Conservation (phyloP, 2,329 filamentous ascomycete species). For the Zarea fungicola region DNA sequence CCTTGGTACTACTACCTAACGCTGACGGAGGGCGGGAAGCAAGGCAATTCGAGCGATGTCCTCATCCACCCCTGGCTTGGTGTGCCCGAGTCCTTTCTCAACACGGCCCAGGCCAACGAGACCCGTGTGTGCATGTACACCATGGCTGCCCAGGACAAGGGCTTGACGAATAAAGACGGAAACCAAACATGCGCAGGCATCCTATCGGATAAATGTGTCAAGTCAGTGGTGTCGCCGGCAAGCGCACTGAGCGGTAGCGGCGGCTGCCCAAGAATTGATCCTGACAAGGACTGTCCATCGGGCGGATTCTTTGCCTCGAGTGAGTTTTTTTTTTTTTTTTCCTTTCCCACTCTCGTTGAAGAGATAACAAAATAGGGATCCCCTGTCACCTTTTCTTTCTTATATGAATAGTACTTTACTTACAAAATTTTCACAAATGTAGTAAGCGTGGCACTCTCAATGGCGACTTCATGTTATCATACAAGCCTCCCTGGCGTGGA, state of each 20-base stretch:
- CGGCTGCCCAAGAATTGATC: no score
- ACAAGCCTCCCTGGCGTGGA: neutral
- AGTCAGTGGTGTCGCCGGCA: neutral
- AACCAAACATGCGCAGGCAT: conserved; percentile 1
- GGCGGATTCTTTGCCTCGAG: no score
- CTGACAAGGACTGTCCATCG: no score
- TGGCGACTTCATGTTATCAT: neutral
- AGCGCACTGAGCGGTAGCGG: no score
- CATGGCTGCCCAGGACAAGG: neutral
- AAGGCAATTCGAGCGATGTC: neutral
- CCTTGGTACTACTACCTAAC: neutral
- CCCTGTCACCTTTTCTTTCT: no score
- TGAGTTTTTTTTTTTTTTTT: no score
- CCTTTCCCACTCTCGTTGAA: no score
- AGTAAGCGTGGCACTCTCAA: no score
- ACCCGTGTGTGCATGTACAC: neutral
- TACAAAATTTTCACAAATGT: no score
- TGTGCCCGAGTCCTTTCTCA: neutral
- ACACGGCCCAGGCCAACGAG: neutral
- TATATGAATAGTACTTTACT: no score
- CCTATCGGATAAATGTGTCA: neutral
- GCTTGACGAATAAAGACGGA: neutral
- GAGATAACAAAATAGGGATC: no score
- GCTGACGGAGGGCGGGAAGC: neutral
- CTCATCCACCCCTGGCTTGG: neutral